Evolutionary conservation across 768 basidiomycete species (phyloP), one percentile per base, ranked within the genome.

Genomic region (Mycena floridula): DNA sequence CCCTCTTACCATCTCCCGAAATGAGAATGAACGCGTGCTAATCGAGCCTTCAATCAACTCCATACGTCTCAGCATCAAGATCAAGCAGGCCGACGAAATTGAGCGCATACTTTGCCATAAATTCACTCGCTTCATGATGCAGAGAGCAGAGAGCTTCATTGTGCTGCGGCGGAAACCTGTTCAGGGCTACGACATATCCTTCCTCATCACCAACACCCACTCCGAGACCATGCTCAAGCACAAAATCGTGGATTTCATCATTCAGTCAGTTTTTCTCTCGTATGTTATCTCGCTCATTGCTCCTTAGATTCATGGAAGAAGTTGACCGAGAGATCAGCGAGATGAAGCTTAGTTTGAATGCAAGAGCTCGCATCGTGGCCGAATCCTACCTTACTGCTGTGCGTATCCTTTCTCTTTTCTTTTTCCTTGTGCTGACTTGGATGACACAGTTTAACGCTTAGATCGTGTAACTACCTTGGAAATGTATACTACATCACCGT

Each of bases 321-420:
- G 96, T 99, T 1, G 96, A 99, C 66, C 93, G 89, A 65, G 96
- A 99, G 67, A 97, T 99, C 59, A 96, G 92, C 48, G 96, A 98
- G 66, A 98, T 97, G 90, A 98, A 98, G 62, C 81, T 99, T 12
- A 91, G 86, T 56, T 73, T 98, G 50, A 99, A 98, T 58, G 92
- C 93, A 16, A 79, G 96, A 44, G 93, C 95, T 1, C 89, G 96
- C 62, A 97, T 88, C 44, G 95, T 98, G 22, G 96, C 96, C 28
- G 96, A 98, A 65, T 92, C 91, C 11, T 98, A 97, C 65, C 71
- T 98, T 55, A 80, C 80, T 46, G 86, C 89, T n/a, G 92, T 92
- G 62, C 61, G 91, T 60, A 22, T 13, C 38, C 32, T n/a, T n/a
- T n/a, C n/a, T n/a, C n/a, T n/a, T n/a, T n/a, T n/a, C n/a, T n/a